Percentiles rank a stretch among this genome's conserved stretches.
phyloP scores from a whole-genome alignment of 1,284 basidiomycete genomes.

The Leccinum ponderosum region DNA sequence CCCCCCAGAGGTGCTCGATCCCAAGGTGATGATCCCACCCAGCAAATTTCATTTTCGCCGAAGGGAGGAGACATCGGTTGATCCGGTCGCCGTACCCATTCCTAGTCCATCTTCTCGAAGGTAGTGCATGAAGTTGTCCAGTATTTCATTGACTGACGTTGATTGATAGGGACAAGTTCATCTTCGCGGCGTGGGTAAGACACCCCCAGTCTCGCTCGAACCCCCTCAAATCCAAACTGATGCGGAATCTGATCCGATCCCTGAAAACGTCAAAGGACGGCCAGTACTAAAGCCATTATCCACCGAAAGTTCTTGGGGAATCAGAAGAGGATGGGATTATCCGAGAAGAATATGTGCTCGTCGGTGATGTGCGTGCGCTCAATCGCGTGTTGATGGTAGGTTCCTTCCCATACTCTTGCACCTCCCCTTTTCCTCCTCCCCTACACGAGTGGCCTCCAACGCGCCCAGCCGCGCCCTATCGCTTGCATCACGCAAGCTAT shows the following conservation, averaged over 20 bases:
- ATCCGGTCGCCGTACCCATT: background rate
- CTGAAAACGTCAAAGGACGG: conserved; percentile 17
- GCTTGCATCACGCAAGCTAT: conserved; percentile 88
- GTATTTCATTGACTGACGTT: background rate
- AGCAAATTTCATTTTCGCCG: conserved; percentile 72
- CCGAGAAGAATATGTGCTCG: conserved; percentile 75
- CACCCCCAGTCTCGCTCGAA: conserved; percentile 10
- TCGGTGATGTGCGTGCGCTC: conserved; percentile 71
- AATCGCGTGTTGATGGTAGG: conserved; percentile 74
- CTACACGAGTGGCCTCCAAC: conserved; percentile 64
- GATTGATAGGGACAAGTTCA: conserved; percentile 11
- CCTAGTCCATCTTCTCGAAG: conserved; percentile 18
- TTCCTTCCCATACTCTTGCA: conserved; percentile 28
- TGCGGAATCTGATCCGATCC: conserved; percentile 3
- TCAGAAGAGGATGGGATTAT: conserved; percentile 77
- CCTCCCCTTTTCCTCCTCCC: conserved; percentile 61
- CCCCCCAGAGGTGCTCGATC: conserved; percentile 74
- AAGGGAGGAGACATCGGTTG: conserved; percentile 26
- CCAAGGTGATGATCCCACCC: conserved; percentile 74
- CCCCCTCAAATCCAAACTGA: conserved; percentile 14
- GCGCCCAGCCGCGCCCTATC: conserved; percentile 85
- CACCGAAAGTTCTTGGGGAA: conserved; percentile 71
- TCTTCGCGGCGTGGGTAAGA: conserved; percentile 19
- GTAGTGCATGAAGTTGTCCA: conserved; percentile 9
- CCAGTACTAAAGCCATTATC: conserved; percentile 40